Percentiles rank a stretch among this genome's conserved stretches.
Conservation (phyloP, 2,329 filamentous ascomycete genomes). For the Davidsoniella neocaledoniae region DNA sequence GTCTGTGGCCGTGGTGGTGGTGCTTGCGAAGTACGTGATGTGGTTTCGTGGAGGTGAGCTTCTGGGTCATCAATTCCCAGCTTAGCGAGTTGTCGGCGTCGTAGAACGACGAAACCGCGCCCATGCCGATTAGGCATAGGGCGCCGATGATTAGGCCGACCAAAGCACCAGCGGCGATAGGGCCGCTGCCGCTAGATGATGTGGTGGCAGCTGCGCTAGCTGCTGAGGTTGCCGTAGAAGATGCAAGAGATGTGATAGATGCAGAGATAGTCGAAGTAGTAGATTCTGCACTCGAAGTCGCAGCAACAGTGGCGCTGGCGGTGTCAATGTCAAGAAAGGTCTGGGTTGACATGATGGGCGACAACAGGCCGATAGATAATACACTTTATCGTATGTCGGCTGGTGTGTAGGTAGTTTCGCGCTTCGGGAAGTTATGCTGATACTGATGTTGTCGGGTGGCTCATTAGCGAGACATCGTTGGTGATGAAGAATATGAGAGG, state of each 20-base stretch:
- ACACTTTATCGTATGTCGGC: too few species aligned
- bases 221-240: background rate
- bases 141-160: conserved; percentile 3
- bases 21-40: background rate
- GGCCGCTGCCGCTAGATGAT: background rate
- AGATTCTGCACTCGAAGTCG: too few species aligned
- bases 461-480: too few species aligned
- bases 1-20: conserved; percentile 4
- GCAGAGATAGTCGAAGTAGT: background rate
- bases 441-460: too few species aligned
- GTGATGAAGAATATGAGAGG: too few species aligned
- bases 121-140: conserved; percentile 7
- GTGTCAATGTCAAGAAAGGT: too few species aligned
- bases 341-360: too few species aligned
- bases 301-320: too few species aligned
- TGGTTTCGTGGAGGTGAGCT: conserved; percentile 9
- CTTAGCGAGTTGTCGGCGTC: conserved; percentile 8
- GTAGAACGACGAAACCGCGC: conserved; percentile 9
- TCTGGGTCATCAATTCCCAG: conserved; percentile 9
- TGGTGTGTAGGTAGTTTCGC: too few species aligned
- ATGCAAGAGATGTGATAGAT: background rate
- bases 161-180: conserved; percentile 5
- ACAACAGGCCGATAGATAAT: too few species aligned
- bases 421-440: too few species aligned
- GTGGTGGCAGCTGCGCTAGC: background rate